Conservation (phyloP, 139 green algal species). For the Mychonastes homosphaera region DNA sequence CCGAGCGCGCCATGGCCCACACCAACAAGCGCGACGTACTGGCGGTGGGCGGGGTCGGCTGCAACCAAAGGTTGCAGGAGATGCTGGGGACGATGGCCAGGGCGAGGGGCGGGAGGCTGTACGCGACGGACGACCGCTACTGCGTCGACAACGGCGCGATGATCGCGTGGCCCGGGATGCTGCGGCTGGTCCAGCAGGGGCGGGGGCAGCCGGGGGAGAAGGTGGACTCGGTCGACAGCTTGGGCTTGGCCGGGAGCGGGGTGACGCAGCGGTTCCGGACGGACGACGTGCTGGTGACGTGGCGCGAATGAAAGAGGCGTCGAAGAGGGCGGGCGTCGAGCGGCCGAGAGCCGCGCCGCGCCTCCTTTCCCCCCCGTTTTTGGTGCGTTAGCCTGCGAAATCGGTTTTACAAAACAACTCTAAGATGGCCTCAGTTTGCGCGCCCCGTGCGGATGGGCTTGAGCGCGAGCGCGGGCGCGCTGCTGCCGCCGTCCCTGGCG, state of each 20-base stretch:
- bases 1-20: slow-evolving; percentile 86
- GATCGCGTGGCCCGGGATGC: slow-evolving; percentile 83
- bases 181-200: too few species aligned
- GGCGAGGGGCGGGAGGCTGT: slow-evolving; percentile 45
- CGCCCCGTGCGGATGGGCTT: too few species aligned
- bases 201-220: too few species aligned
- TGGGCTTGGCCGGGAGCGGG: slow-evolving; percentile 35
- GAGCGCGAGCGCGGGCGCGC: too few species aligned
- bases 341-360: too few species aligned
- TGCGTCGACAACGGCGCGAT: slow-evolving; percentile 94
- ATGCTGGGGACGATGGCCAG: slow-evolving; percentile 61
- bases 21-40: slow-evolving; percentile 62
- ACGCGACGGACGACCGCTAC: slow-evolving; percentile 67
- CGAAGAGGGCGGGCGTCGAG: too few species aligned
- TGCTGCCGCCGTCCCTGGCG: too few species aligned
- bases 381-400: too few species aligned
- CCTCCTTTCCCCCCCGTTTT: too few species aligned
- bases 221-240: slow-evolving; percentile 53
- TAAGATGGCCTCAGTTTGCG: too few species aligned
- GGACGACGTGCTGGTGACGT: slow-evolving; percentile 68
- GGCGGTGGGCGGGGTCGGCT: slow-evolving; percentile 86
- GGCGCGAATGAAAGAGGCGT: too few species aligned
- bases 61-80: slow-evolving; percentile 77
- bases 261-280: slow-evolving; percentile 82
- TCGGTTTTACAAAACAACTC: too few species aligned